phyloP scores from a whole-genome alignment of 1,139 yeast species.

The Taphrina confusa region DNA sequence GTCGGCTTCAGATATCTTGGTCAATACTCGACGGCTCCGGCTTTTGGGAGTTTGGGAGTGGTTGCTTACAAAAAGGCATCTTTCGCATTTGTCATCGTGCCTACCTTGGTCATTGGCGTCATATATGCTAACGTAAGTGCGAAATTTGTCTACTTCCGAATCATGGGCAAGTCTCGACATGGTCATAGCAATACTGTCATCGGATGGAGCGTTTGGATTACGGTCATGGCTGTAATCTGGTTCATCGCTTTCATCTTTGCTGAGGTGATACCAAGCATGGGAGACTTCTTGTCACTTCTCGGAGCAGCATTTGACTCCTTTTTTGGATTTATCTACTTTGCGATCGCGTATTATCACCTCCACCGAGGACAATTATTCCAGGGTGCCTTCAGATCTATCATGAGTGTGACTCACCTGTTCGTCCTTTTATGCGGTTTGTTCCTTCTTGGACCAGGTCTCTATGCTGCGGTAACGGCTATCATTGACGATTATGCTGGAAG shows the following conservation, averaged over 20 bases:
- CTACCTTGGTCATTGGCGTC: conserved; percentile 57
- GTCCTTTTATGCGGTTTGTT: conserved; percentile 55
- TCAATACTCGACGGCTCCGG: conserved; percentile 57
- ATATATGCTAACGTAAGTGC: conserved; percentile 50
- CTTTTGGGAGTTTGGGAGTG: conserved; percentile 56
- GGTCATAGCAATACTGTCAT: conserved; percentile 49
- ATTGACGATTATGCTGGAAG: conserved; percentile 49
- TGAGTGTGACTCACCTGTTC: conserved; percentile 47
- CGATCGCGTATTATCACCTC: conserved; percentile 55
- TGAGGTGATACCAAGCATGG: conserved; percentile 66
- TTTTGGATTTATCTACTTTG: conserved; percentile 68
- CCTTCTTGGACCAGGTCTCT: conserved; percentile 61
- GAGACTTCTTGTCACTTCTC: conserved; percentile 60
- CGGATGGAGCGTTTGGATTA: conserved; percentile 60
- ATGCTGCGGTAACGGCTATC: conserved; percentile 58
- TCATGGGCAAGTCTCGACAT: conserved; percentile 12
- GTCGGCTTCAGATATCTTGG: conserved; percentile 62
- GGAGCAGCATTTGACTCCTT: conserved; percentile 65
- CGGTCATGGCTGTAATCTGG: conserved; percentile 54
- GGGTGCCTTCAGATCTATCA: conserved; percentile 42
- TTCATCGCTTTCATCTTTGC: conserved; percentile 54
- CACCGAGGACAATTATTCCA: conserved; percentile 33
- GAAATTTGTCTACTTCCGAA: conserved; percentile 15
- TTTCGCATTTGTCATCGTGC: conserved; percentile 62
- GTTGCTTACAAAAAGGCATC: conserved; percentile 55